A percentile compares a stretch with the other conserved stretches of the same genome.
Conservation (phyloP, 805 yeast genomes). For the Metschnikowia drakensbergensis region DNA sequence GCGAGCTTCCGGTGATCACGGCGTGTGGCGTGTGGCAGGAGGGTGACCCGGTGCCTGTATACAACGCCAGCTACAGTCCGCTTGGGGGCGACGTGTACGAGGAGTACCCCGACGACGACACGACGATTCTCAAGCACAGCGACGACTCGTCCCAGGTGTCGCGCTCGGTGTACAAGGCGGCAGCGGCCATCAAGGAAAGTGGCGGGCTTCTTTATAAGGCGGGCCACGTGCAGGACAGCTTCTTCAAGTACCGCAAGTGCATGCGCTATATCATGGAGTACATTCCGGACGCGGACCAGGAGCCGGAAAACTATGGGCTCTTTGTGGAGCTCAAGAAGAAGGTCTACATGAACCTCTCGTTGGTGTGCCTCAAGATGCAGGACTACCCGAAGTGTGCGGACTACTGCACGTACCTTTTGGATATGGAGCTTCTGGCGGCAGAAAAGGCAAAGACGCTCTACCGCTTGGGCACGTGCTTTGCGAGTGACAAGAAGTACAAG, state of each 20-base stretch:
- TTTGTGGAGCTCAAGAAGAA: conserved; percentile 52
- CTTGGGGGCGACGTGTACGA: conserved; percentile 71
- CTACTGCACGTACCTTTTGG: conserved; percentile 56
- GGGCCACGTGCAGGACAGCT: conserved; percentile 49
- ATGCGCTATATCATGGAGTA: conserved; percentile 67
- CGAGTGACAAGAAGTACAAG: conserved; percentile 43
- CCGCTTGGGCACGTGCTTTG: conserved; percentile 48
- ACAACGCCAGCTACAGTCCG: conserved; percentile 55
- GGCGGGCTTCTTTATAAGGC: conserved; percentile 59
- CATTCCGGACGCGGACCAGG: conserved; percentile 65
- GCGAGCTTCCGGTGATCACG: conserved; percentile 42
- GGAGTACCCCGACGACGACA: conserved; percentile 75
- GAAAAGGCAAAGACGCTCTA: conserved; percentile 59
- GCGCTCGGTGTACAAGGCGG: conserved; percentile 47
- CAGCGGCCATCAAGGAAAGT: conserved; percentile 58
- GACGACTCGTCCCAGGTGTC: conserved; percentile 20
- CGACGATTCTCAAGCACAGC: conserved; percentile 53
- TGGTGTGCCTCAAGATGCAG: conserved; percentile 48
- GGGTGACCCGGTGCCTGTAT: conserved; percentile 51
- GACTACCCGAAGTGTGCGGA: conserved; percentile 49
- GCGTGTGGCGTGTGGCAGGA: conserved; percentile 64
- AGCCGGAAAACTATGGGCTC: conserved; percentile 47
- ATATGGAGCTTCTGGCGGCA: conserved; percentile 34
- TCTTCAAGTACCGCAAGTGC: conserved; percentile 62
- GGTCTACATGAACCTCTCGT: conserved; percentile 55